Percentiles rank a stretch among this genome's conserved stretches.
phyloP scores from a whole-genome alignment of 164 flowering plant genomes.

The Tetrastigma voinierianum region DNA sequence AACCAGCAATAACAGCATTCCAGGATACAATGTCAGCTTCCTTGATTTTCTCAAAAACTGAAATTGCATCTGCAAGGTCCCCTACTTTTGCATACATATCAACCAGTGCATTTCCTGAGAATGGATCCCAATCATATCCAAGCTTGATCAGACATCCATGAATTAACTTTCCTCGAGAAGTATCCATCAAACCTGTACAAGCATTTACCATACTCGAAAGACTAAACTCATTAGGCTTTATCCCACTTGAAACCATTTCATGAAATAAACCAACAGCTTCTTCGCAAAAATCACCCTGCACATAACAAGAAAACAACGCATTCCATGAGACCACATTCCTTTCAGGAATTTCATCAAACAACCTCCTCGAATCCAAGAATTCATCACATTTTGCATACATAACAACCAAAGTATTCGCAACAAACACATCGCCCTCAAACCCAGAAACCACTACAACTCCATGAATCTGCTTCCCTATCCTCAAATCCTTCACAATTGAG shows the following conservation, averaged over 20 bases:
- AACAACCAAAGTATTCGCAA: slow-evolving; percentile 67
- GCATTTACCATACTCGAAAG: slow-evolving; percentile 65
- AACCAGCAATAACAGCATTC: slow-evolving; percentile 82
- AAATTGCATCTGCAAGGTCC: slow-evolving; percentile 41
- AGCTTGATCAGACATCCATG: slow-evolving; percentile 68
- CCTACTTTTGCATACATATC: slow-evolving; percentile 81
- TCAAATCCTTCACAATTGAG: slow-evolving; percentile 38
- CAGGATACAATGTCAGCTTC: slow-evolving; percentile 75
- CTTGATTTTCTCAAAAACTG: slow-evolving; percentile 43
- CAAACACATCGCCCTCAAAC: slow-evolving; percentile 58
- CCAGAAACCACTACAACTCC: slow-evolving; percentile 58
- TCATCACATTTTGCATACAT: slow-evolving; percentile 75
- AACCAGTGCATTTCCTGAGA: slow-evolving; percentile 71
- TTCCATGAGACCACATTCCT: slow-evolving; percentile 79
- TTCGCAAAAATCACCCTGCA: slow-evolving; percentile 40
- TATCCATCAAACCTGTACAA: slow-evolving; percentile 50
- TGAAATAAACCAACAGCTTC: slow-evolving; percentile 58
- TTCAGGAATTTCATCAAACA: slow-evolving; percentile 56
- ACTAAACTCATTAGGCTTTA: slow-evolving; percentile 64
- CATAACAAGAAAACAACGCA: slow-evolving; percentile 61
- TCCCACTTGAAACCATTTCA: slow-evolving; percentile 58
- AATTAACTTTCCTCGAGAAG: slow-evolving; percentile 46
- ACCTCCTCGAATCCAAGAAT: slow-evolving; percentile 48
- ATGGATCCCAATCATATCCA: slow-evolving; percentile 57
- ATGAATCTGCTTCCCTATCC: slow-evolving; percentile 62